Evolutionary conservation across 139 green algal genomes (phyloP), one percentile per base, ranked within the genome.

Genomic region (Astrephomene gubernaculifera): DNA sequence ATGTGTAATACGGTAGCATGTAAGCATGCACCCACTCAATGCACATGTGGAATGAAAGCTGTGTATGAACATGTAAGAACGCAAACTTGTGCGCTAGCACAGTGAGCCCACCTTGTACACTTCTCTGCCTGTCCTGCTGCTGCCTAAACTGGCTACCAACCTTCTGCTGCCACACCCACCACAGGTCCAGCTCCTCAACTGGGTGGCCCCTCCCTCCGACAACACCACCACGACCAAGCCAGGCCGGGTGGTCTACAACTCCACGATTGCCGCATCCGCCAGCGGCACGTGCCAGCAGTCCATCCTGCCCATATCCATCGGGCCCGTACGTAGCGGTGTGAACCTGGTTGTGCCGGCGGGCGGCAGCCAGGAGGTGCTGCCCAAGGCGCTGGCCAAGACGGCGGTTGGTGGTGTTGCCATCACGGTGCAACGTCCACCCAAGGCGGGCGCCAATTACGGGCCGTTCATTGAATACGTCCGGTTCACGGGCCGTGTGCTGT

Each of bases 401-500:
- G 73, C 53, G 1, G 38, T 41, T 0, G 73, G 73, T 14, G 73
- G 73, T 29, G 36, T 81, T 0, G 53, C 69, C 31, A 64, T 81
- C 14, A 81, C 53, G 12, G 38, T 81, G 73, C 33, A 70, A 25
- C 73, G 73, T 21, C 52, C 52, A 12, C 73, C 52, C 0, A 52
- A 53, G 22, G 35, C 73, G 3, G 73, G 73, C 22, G 6, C 39
- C 53, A 69, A 69, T 35, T 81, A 69, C 21, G 73, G 73, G 33
- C 73, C 73, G 25, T 81, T 81, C 73, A 36, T 81, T 21, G 73
- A 81, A 38, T 81, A 36, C 35, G 53, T 81, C 12, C 52, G 53
- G 2, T 69, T 81, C 38, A 27, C 22, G 10, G 73, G 73, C 36
- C 73, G 73, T 0, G 73, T 81, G 35, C 73, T 81, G 2, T 81